Conservation (phyloP, 495 filamentous ascomycete species). For the Penicillium dipodomyicola region DNA sequence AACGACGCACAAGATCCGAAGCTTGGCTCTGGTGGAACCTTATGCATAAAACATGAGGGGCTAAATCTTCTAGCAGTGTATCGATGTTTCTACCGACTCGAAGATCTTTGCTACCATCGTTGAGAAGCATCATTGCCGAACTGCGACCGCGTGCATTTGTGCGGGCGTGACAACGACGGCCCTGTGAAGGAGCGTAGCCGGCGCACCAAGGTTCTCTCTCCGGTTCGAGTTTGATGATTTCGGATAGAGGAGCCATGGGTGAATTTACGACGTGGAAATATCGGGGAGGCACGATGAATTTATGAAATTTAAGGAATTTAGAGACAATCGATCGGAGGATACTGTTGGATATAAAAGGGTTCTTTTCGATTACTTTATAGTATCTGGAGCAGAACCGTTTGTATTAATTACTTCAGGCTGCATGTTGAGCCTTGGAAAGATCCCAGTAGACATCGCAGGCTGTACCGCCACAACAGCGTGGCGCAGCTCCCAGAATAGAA, state of each 20-base stretch:
- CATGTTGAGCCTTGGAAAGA: not conserved
- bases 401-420: not conserved
- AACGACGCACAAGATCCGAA: slow-evolving; percentile 8
- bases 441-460: not conserved
- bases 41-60: slow-evolving; percentile 28
- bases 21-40: slow-evolving; percentile 30
- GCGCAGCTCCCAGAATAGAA: not conserved
- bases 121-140: slow-evolving; percentile 20
- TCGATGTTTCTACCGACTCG: slow-evolving; percentile 18
- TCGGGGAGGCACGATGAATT: slow-evolving; percentile 9
- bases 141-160: slow-evolving; percentile 21
- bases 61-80: slow-evolving; percentile 22
- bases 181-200: slow-evolving; percentile 24
- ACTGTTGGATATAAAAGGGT: not conserved
- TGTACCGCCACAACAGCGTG: not conserved
- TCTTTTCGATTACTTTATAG: not conserved
- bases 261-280: not conserved
- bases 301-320: not conserved
- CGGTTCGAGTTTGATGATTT: slow-evolving; percentile 28
- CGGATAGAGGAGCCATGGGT: slow-evolving; percentile 17
- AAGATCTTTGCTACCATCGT: slow-evolving; percentile 22
- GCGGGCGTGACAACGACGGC: slow-evolving; percentile 25
- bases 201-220: slow-evolving; percentile 25
- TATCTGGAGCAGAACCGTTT: not conserved
- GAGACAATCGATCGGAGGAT: not conserved